These are phyloP conservation scores for Penicillium sp. DNA, from an alignment of 2,329 filamentous ascomycete genomes.

Conservation along the genomic window DNA sequence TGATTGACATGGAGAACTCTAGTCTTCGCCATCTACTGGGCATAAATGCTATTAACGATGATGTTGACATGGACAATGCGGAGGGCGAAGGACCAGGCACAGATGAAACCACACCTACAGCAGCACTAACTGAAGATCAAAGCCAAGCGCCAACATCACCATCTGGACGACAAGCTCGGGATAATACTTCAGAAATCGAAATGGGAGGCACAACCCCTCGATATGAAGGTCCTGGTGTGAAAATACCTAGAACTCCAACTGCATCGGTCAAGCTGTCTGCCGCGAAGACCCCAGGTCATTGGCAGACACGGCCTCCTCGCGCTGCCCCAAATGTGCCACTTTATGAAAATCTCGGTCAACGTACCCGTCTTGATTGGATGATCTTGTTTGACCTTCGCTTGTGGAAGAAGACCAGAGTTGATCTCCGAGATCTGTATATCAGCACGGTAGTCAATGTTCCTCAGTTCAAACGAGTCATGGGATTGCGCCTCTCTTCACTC, in stretches of 20 bases:
- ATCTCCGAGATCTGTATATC: slow-evolving; percentile 89
- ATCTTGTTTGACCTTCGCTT: slow-evolving; percentile 90
- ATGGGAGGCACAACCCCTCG: slow-evolving; percentile 17
- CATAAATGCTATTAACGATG: slow-evolving; percentile 33
- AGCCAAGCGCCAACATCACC: slow-evolving; percentile 42
- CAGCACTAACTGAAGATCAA: slow-evolving; percentile 71
- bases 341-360: slow-evolving; percentile 83
- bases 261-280: slow-evolving; percentile 38
- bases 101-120: slow-evolving; percentile 73
- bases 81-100: slow-evolving; percentile 66
- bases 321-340: slow-evolving; percentile 64
- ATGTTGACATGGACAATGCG: slow-evolving; percentile 51
- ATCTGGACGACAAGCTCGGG: slow-evolving; percentile 16
- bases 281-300: slow-evolving; percentile 65
- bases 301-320: slow-evolving; percentile 73
- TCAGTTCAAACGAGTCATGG: slow-evolving; percentile 90
- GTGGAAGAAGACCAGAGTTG: slow-evolving; percentile 93
- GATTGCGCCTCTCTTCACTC: slow-evolving; percentile 86
- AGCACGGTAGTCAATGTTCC: slow-evolving; percentile 94
- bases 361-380: slow-evolving; percentile 87
- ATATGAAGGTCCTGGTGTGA: slow-evolving; percentile 38
- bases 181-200: slow-evolving; percentile 15
- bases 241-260: slow-evolving; percentile 79
- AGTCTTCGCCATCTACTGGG: slow-evolving; percentile 20
- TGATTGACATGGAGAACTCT: slow-evolving; percentile 26